Percentiles rank a stretch among this genome's conserved stretches.
Evolutionary conservation across 495 filamentous ascomycete species (phyloP).

Genomic region (Aspergillus nidulans): DNA sequence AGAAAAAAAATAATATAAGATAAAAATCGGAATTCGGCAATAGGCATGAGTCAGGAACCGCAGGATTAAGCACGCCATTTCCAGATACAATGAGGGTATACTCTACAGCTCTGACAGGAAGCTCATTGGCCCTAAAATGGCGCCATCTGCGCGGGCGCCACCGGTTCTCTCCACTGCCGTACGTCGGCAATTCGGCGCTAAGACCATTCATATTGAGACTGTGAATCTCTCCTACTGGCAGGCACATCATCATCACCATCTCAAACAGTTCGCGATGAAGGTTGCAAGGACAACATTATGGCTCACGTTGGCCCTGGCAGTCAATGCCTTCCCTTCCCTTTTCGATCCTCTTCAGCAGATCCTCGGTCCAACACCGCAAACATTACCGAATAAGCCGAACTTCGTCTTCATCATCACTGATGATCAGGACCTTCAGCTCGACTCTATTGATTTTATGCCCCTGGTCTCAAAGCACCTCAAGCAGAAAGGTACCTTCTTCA

Average conservation of each 20-base stretch:
- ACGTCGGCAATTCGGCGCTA: neutral
- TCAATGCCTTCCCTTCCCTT: neutral
- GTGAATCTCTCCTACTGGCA: neutral
- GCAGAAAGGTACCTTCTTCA: constrained; percentile 45
- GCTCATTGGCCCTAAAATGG: constrained; percentile 10
- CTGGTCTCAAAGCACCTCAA: constrained; percentile 42
- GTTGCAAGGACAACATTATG: neutral
- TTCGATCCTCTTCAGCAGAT: neutral
- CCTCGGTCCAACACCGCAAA: neutral
- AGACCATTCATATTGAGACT: neutral
- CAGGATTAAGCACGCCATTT: neutral
- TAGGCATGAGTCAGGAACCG: neutral
- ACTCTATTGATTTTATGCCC: constrained; percentile 53
- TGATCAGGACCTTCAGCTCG: constrained; percentile 54
- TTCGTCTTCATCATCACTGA: constrained; percentile 57
- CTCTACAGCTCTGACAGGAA: neutral
- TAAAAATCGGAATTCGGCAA: neutral
- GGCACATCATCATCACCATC: neutral
- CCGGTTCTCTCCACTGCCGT: neutral
- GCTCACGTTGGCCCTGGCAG: neutral
- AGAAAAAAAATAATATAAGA: neutral
- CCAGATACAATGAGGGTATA: neutral
- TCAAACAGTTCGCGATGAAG: neutral
- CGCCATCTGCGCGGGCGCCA: neutral
- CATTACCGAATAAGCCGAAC: constrained; percentile 34